phyloP scores from a whole-genome alignment of 768 basidiomycete species.

The Tricholoma sp. region DNA sequence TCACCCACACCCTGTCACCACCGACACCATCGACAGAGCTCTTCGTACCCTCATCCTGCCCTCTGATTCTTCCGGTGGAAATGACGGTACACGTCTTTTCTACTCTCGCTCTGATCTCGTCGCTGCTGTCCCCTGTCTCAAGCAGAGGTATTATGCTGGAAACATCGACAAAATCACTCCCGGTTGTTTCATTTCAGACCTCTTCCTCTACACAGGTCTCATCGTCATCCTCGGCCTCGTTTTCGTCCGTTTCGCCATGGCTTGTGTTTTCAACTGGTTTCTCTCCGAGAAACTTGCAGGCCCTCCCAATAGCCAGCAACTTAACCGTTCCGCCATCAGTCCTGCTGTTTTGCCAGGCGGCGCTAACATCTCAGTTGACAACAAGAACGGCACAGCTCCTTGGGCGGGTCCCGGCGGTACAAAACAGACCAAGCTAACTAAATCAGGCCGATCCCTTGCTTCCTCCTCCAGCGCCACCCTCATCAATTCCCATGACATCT shows the following conservation, averaged over 20 bases:
- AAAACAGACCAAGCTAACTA: conserved; percentile 44
- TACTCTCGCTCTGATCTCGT: conserved; percentile 62
- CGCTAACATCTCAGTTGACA: conserved; percentile 91
- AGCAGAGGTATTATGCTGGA: conserved; percentile 84
- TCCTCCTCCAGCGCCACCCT: conserved; percentile 55
- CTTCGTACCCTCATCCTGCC: conserved; percentile 68
- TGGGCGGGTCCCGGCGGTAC: conserved; percentile 67
- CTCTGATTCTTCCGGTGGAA: conserved; percentile 52
- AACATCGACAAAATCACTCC: conserved; percentile 96
- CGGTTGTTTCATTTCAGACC: conserved; percentile 86
- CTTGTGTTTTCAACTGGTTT: conserved; percentile 96
- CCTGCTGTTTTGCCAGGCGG: conserved; percentile 96
- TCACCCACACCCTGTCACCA: conserved; percentile 60
- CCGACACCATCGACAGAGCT: conserved; percentile 77
- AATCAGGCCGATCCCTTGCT: conserved; percentile 44
- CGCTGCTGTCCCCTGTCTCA: conserved; percentile 73
- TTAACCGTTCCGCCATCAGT: conserved; percentile 82
- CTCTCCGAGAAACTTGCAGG: conserved; percentile 78
- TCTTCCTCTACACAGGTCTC: conserved; percentile 87
- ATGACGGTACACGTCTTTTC: conserved; percentile 89
- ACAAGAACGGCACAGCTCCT: conserved; percentile 87
- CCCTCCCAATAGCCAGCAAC: conserved; percentile 63
- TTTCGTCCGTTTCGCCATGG: conserved; percentile 91
- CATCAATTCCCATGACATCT: conserved; percentile 40
- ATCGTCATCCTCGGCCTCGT: conserved; percentile 90